Evolutionary conservation across 2,329 filamentous ascomycete genomes (phyloP).

Genomic region (Penicillium frequentans): DNA sequence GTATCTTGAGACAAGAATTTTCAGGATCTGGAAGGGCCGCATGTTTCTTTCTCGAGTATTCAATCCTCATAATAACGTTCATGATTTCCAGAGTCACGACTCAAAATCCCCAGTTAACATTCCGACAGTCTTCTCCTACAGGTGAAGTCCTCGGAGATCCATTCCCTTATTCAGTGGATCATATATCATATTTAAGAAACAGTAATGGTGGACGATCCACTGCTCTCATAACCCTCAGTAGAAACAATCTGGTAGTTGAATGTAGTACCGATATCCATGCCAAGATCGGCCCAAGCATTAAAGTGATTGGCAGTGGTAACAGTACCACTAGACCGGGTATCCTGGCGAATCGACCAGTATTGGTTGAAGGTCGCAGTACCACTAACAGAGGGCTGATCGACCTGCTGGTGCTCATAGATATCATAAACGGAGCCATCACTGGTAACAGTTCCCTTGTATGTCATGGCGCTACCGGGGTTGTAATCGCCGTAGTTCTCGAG

Average conservation of each 20-base stretch:
- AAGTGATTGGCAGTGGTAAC: constrained; percentile 41
- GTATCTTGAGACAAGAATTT: no score
- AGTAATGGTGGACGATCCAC: constrained; percentile 39
- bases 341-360: constrained; percentile 43
- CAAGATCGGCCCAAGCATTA: constrained; percentile 34
- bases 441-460: constrained; percentile 34
- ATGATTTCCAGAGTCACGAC: no score
- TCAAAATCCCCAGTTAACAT: neutral
- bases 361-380: constrained; percentile 45
- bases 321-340: constrained; percentile 35
- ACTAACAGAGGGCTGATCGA: constrained; percentile 41
- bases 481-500: constrained; percentile 36
- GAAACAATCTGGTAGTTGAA: constrained; percentile 45
- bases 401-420: constrained; percentile 38
- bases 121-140: neutral
- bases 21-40: no score
- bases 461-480: constrained; percentile 30
- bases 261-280: constrained; percentile 31
- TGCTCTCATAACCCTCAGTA: constrained; percentile 46
- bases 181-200: constrained; percentile 22
- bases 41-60: no score
- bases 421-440: constrained; percentile 40
- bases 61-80: no score
- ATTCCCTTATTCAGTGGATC: neutral
- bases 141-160: neutral